These are phyloP conservation scores for Tetratostichococcus sp. DNA, from an alignment of 139 green algal species.

Conservation along the genomic window DNA sequence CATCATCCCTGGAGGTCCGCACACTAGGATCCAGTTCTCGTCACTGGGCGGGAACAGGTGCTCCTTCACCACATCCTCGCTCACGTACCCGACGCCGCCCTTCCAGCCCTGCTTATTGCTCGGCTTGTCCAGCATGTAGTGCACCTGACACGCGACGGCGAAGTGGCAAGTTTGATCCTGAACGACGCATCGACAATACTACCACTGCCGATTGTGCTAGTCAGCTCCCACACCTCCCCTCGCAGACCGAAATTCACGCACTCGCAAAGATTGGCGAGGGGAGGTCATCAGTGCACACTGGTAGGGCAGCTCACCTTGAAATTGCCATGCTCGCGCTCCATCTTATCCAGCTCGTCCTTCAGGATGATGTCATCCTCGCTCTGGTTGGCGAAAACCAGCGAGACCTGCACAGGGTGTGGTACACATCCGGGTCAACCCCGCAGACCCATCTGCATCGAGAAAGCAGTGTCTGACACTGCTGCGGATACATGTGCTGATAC, in stretches of 20 bases:
- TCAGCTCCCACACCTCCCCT: no score
- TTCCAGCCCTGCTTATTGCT: slow-evolving; percentile 22
- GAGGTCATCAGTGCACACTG: no score
- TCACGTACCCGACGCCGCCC: slow-evolving; percentile 44
- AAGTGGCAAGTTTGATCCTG: no score
- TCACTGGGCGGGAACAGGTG: slow-evolving; percentile 45
- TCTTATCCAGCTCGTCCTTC: slow-evolving; percentile 47
- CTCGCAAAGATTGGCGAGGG: no score
- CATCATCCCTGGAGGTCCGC: slow-evolving; percentile 66
- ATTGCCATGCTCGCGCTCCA: slow-evolving; percentile 45
- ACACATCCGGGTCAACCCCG: no score
- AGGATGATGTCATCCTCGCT: slow-evolving; percentile 65
- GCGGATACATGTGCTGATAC: no score
- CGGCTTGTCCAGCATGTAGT: slow-evolving; percentile 60
- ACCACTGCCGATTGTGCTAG: no score
- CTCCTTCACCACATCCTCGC: slow-evolving; percentile 42
- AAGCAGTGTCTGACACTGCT: no score
- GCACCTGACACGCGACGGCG: no score
- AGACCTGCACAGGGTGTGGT: slow-evolving; percentile 18
- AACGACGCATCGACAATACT: no score
- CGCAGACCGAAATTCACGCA: no score
- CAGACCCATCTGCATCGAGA: neutral
- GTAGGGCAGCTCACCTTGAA: slow-evolving; percentile 32
- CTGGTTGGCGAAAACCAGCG: slow-evolving; percentile 63
- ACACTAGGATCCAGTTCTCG: slow-evolving; percentile 63